These are phyloP conservation scores for Monosporascus ibericus DNA, from an alignment of 2,329 filamentous ascomycete genomes.

Conservation along the genomic window DNA sequence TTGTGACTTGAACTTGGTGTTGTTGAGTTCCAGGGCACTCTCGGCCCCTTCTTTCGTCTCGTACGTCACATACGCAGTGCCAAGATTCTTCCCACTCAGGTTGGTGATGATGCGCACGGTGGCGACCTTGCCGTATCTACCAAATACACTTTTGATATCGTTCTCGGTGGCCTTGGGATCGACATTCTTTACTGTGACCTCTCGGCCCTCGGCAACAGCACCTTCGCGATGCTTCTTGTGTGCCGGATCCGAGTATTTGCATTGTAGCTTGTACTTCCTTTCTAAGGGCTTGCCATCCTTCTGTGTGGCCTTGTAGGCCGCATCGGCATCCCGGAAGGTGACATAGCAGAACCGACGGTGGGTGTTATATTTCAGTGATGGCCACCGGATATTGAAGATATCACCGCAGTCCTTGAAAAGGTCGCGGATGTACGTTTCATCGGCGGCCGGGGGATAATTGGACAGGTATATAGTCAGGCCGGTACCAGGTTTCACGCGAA, in stretches of 20 bases:
- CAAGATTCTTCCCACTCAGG: constrained; percentile 62
- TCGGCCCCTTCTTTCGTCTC: constrained; percentile 63
- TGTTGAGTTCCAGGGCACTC: constrained; percentile 62
- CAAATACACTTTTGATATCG: constrained; percentile 66
- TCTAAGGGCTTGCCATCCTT: constrained; percentile 68
- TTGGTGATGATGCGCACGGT: constrained; percentile 65
- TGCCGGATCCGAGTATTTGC: constrained; percentile 78
- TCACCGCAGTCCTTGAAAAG: constrained; percentile 73
- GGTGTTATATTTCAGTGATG: constrained; percentile 83
- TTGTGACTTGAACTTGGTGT: constrained; percentile 61
- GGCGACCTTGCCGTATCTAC: constrained; percentile 69
- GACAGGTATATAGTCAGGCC: constrained; percentile 82
- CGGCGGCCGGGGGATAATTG: constrained; percentile 77
- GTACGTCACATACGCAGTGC: constrained; percentile 77
- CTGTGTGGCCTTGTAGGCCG: constrained; percentile 63
- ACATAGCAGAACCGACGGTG: constrained; percentile 93
- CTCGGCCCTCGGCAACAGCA: constrained; percentile 78
- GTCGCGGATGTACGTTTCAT: constrained; percentile 62
- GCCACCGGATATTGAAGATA: constrained; percentile 80
- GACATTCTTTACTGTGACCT: constrained; percentile 71
- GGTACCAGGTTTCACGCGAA: constrained; percentile 68
- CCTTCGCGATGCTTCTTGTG: constrained; percentile 74
- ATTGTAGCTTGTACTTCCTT: constrained; percentile 61
- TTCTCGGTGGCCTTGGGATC: constrained; percentile 56
- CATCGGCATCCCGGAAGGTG: constrained; percentile 68